Percentiles rank a stretch among this genome's conserved stretches.
These are phyloP conservation scores for Ophiostoma himal-ulmi DNA, from an alignment of 2,329 filamentous ascomycete species.

Conservation along the genomic window DNA sequence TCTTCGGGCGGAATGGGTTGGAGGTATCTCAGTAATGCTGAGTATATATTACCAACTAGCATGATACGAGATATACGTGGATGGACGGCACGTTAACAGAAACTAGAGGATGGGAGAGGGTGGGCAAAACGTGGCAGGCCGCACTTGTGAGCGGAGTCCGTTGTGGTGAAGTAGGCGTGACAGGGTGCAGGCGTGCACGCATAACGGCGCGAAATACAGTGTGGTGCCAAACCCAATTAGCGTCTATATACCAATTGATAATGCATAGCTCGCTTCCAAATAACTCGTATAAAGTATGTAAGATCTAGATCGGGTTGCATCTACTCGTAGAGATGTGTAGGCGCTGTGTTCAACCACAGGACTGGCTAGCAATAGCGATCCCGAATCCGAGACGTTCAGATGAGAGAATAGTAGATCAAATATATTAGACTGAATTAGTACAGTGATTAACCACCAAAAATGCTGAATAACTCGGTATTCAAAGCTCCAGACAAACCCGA, in stretches of 20 bases:
- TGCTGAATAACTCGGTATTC: too few relatives aligned
- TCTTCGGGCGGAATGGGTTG: neutral
- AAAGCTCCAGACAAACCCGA: constrained; percentile 4
- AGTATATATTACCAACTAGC: neutral
- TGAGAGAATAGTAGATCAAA: neutral
- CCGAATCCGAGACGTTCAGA: constrained; percentile 5
- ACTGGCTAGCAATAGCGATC: neutral
- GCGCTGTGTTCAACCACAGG: neutral
- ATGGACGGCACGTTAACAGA: neutral
- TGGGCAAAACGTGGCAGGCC: constrained; percentile 3
- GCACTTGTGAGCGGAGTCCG: neutral
- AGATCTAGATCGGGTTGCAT: neutral
- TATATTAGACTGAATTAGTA: too few relatives aligned
- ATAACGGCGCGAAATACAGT: constrained; percentile 5
- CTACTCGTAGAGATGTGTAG: neutral
- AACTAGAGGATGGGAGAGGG: neutral
- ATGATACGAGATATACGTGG: neutral
- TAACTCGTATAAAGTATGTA: neutral
- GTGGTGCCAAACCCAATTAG: neutral
- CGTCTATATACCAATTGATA: neutral
- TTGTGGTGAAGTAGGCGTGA: neutral
- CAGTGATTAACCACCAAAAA: too few relatives aligned
- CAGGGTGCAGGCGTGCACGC: neutral
- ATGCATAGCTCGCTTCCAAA: neutral
- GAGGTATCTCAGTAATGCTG: neutral